A percentile compares a stretch with the other conserved stretches of the same genome.
These are phyloP conservation scores for Lenwebbia sp. DNA, from an alignment of 345 rosid species.

Conservation along the genomic window DNA sequence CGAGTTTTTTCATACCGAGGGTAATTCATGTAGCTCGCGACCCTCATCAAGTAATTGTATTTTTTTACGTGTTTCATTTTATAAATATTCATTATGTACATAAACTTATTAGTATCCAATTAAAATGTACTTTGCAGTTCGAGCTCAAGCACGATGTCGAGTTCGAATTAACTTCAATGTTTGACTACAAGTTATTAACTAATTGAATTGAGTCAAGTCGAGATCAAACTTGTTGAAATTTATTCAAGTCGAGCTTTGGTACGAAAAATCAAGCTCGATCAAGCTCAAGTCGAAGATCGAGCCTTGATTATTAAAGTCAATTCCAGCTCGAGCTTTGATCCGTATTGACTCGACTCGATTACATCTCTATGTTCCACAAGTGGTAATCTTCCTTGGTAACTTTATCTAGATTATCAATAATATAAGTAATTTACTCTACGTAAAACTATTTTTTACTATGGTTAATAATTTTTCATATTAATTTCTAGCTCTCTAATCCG, in stretches of 20 bases:
- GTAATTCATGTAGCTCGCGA: not conserved
- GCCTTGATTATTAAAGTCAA: not conserved
- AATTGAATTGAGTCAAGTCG: not conserved
- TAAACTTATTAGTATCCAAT: rapidly evolving
- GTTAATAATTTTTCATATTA: not conserved
- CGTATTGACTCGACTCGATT: not conserved
- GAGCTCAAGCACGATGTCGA: not conserved
- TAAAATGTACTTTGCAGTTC: not conserved
- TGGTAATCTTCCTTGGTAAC: not conserved
- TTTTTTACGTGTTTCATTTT: not conserved
- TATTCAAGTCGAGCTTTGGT: not conserved
- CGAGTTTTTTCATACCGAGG: too few relatives aligned
- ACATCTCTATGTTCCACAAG: not conserved
- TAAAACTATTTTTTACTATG: not conserved
- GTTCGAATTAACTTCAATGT: rapidly evolving
- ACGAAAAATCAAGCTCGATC: not conserved
- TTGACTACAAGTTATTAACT: not conserved
- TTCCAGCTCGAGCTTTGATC: not conserved
- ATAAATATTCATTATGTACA: not conserved
- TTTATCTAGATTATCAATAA: not conserved
- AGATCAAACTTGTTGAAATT: not conserved
- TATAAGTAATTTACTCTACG: not conserved
- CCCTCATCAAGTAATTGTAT: not conserved
- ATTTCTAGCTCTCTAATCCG: not conserved
- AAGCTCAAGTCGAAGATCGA: not conserved